Evolutionary conservation across 2,329 filamentous ascomycete species (phyloP), one percentile per base, ranked within the genome.

Genomic region (Alternaria sp.): DNA sequence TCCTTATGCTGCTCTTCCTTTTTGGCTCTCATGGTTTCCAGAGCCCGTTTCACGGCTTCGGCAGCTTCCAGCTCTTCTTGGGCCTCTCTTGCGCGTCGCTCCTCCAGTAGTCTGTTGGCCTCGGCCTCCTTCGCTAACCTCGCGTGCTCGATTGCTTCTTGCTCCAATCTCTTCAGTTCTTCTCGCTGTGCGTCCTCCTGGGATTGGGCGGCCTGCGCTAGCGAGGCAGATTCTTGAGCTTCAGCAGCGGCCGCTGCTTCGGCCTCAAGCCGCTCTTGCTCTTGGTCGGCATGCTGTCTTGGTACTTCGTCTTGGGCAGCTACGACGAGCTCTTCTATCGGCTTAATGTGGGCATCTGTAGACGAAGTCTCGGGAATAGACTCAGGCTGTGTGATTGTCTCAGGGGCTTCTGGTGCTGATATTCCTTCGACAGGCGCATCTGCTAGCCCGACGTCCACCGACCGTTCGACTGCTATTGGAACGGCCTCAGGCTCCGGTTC

Each of bases 371-470:
- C 52, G 17, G 30, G 49, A 13, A 55, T 21, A 13, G 32, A 12
- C n/a, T 55, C 56, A n/a, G 32, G 9, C 12, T 50, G 19, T 19
- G 45, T 19, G 15, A n/a, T 36, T 3, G 56, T 26, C 44, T 21
- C 60, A 4, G 10, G 44, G 25, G 21, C 32, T 40, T 54, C 43
- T 36, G n/a, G 13, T 19, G 17, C 44, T 55, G 47, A 59, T 36
- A 11, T 19, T 11, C 36, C 57, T 44, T 57, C 54, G 12, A 68
- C 64, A 11, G 32, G 45, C 21, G 46, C 59, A 11, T 58, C 47
- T 13, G 49, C 19, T n/a, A 64, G 64, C 40, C 69, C 57, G 17
- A 60, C 57, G 44, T 57, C 21, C 57, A 46, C 47, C 19, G 50
- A 28, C 15, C 44, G 45, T 54, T 52, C 26, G 17, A 13, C 23